phyloP scores from a whole-genome alignment of 2,329 filamentous ascomycete species.

The Trichocomaceae sp. region DNA sequence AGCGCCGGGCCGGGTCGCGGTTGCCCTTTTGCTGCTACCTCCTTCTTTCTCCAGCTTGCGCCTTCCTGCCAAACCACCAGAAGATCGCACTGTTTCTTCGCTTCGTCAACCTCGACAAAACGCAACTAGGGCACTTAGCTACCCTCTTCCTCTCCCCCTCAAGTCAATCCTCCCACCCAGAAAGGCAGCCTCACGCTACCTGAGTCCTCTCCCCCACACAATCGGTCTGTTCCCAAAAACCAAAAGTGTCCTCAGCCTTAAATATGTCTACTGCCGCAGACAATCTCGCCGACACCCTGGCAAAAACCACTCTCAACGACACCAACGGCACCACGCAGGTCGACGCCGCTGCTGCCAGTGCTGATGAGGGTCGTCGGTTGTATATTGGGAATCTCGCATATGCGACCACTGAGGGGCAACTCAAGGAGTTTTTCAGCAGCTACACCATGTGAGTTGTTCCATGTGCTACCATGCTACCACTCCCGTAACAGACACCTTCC shows the following conservation, averaged over 20 bases:
- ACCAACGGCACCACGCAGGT: slow-evolving; percentile 60
- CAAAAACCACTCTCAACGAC: slow-evolving; percentile 58
- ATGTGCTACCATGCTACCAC: background rate
- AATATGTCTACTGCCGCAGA: slow-evolving; percentile 78
- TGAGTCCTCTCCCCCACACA: slow-evolving; percentile 56
- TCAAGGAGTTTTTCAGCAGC: slow-evolving; percentile 99
- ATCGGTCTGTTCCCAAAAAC: slow-evolving; percentile 22
- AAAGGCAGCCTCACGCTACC: slow-evolving; percentile 48
- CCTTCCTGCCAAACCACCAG: slow-evolving; percentile 13
- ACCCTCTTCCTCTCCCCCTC: slow-evolving; percentile 65
- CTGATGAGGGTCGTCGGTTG: slow-evolving; percentile 96
- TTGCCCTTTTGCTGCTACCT: slow-evolving; percentile 19
- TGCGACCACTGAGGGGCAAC: slow-evolving; percentile 99
- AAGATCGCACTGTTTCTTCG: slow-evolving; percentile 15
- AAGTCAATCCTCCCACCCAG: slow-evolving; percentile 30
- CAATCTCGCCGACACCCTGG: slow-evolving; percentile 61
- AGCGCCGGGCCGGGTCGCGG: slow-evolving; percentile 14
- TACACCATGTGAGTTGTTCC: slow-evolving; percentile 87
- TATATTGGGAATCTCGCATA: slow-evolving; percentile 99
- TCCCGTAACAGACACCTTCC: background rate
- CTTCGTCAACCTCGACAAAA: slow-evolving; percentile 16
- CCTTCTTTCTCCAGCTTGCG: slow-evolving; percentile 12
- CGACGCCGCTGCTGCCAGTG: slow-evolving; percentile 91
- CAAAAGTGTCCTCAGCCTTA: slow-evolving; percentile 41
- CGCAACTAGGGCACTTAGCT: slow-evolving; percentile 73